Evolutionary conservation across 140 eudicot species (phyloP).

Genomic region (Eryngium alpinum): DNA sequence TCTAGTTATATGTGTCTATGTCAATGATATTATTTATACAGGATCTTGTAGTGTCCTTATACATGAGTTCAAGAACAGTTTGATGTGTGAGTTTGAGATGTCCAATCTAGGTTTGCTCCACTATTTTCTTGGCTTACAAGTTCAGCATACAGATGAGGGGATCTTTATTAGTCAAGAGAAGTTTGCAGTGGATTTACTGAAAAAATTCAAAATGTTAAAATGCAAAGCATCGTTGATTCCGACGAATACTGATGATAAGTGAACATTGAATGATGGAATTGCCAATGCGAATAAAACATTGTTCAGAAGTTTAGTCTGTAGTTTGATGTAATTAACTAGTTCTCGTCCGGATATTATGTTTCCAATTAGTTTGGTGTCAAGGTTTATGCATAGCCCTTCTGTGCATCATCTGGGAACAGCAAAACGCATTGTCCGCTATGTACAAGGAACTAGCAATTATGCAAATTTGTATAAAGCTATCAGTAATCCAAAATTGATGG

Average conservation of each 20-base stretch:
- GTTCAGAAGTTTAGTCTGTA: background rate
- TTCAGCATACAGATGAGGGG: too few relatives aligned
- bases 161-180: too few relatives aligned
- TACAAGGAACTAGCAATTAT: background rate
- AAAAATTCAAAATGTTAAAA: too few relatives aligned
- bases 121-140: too few relatives aligned
- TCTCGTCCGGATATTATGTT: background rate
- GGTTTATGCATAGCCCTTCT: background rate
- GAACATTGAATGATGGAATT: background rate
- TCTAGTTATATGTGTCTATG: too few relatives aligned
- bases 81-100: too few relatives aligned
- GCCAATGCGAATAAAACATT: background rate
- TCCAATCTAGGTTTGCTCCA: too few relatives aligned
- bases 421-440: background rate
- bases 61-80: too few relatives aligned
- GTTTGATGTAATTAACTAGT: background rate
- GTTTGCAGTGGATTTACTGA: too few relatives aligned
- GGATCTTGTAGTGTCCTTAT: too few relatives aligned
- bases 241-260: background rate
- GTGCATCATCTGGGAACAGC: background rate
- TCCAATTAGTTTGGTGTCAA: background rate
- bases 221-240: too few relatives aligned
- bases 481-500: background rate
- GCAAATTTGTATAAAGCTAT: background rate
- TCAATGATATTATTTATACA: too few relatives aligned